Evolutionary conservation across 2,329 filamentous ascomycete genomes (phyloP).

Genomic region (Ophiosphaerella herpotricha): DNA sequence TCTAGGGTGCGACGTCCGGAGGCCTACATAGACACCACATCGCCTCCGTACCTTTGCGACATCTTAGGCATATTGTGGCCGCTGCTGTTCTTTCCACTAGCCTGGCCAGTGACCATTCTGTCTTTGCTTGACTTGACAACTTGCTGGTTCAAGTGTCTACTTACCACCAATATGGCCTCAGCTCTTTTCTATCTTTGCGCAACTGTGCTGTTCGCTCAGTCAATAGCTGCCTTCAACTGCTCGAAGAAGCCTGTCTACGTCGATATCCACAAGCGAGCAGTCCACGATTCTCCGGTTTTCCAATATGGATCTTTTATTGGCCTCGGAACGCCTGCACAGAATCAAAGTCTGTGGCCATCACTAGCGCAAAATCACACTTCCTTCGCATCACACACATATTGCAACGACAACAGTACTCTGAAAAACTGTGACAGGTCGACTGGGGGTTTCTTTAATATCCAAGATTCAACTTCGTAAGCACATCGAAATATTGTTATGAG

Average conservation of each 20-base stretch:
- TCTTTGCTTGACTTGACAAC: slow-evolving; percentile 22
- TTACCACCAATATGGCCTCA: slow-evolving; percentile 32
- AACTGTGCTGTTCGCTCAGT: slow-evolving; percentile 44
- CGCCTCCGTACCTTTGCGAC: slow-evolving; percentile 25
- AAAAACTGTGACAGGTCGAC: slow-evolving; percentile 38
- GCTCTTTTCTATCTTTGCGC: slow-evolving; percentile 32
- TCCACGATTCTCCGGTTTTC: slow-evolving; percentile 46
- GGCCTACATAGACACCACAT: slow-evolving; percentile 42
- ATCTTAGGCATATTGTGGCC: slow-evolving; percentile 30
- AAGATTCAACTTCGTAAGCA: slow-evolving; percentile 40
- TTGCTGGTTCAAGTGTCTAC: slow-evolving; percentile 37
- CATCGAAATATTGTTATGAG: neutral
- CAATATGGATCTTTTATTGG: slow-evolving; percentile 54
- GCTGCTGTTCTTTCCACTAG: slow-evolving; percentile 16
- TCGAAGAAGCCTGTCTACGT: slow-evolving; percentile 49
- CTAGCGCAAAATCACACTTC: slow-evolving; percentile 50
- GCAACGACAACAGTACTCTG: slow-evolving; percentile 41
- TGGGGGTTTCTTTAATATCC: slow-evolving; percentile 40
- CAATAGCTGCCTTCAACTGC: slow-evolving; percentile 46
- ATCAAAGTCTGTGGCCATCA: slow-evolving; percentile 52
- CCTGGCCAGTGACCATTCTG: slow-evolving; percentile 7
- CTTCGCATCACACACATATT: slow-evolving; percentile 44
- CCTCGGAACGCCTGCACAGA: slow-evolving; percentile 49
- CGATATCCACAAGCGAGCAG: slow-evolving; percentile 50
- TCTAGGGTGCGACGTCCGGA: slow-evolving; percentile 20